These are phyloP conservation scores for Dianthus caryophyllus DNA, from an alignment of 148 eudicot genomes.

Conservation along the genomic window DNA sequence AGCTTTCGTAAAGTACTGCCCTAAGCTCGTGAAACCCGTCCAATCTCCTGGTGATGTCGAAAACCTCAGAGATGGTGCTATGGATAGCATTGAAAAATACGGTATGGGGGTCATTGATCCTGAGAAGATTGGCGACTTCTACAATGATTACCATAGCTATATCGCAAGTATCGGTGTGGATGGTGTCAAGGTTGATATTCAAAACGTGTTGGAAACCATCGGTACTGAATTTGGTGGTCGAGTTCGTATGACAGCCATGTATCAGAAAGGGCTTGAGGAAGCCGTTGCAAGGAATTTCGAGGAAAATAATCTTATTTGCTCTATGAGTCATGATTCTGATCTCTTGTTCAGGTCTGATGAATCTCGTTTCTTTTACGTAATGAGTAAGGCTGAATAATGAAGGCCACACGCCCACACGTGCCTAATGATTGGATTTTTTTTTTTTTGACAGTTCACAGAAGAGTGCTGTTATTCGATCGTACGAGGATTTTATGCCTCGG, in stretches of 20 bases:
- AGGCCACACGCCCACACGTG: too few relatives aligned
- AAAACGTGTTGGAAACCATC: slow-evolving; percentile 36
- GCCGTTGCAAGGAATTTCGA: slow-evolving; percentile 10
- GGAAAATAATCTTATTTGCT: slow-evolving; percentile 12
- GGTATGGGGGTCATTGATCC: slow-evolving; percentile 81
- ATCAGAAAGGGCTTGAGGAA: slow-evolving; percentile 14
- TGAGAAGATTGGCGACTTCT: slow-evolving; percentile 49
- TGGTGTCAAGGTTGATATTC: slow-evolving; percentile 31
- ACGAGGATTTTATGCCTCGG: slow-evolving; percentile 19
- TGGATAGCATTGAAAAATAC: slow-evolving; percentile 69
- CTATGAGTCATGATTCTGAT: slow-evolving; percentile 19
- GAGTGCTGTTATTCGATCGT: slow-evolving; percentile 13
- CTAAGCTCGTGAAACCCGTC: slow-evolving; percentile 40
- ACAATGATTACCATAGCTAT: slow-evolving; percentile 27
- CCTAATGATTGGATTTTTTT: slow-evolving; percentile 40
- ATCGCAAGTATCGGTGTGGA: slow-evolving; percentile 32
- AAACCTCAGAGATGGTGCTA: slow-evolving; percentile 65
- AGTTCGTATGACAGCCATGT: slow-evolving; percentile 17
- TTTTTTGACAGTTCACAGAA: slow-evolving; percentile 35
- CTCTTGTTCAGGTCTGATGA: slow-evolving; percentile 11
- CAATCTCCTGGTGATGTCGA: slow-evolving; percentile 60
- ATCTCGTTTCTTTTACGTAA: background rate
- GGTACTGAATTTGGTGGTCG: slow-evolving; percentile 11
- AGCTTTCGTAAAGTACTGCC: slow-evolving; percentile 40
- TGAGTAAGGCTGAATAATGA: background rate